Evolutionary conservation across 2,329 filamentous ascomycete species (phyloP).

Genomic region (Botrytis sinoallii): DNA sequence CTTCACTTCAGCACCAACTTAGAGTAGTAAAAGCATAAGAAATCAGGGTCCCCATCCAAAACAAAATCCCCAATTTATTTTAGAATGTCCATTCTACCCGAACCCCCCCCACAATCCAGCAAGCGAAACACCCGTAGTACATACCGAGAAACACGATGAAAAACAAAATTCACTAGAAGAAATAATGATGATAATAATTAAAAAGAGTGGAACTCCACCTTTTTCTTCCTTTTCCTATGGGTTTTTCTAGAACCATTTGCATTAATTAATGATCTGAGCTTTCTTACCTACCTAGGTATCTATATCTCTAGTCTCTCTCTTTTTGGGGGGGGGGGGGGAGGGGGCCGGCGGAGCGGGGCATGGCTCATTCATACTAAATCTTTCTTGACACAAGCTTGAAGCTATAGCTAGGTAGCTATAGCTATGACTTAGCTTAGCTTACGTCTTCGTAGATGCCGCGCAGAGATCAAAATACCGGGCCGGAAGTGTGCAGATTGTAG

Average conservation of each 20-base stretch:
- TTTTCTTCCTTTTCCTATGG: not conserved
- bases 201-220: not conserved
- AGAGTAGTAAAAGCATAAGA: not conserved
- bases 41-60: constrained; percentile 7
- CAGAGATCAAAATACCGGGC: not conserved
- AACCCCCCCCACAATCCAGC: not conserved
- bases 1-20: not conserved
- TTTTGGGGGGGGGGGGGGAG: not conserved
- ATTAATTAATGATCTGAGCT: not conserved
- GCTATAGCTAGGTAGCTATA: not conserved
- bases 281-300: not conserved
- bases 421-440: not conserved
- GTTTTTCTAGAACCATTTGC: not conserved
- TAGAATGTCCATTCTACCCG: not conserved
- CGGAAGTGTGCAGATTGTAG: not conserved
- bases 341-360: not conserved
- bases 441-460: not conserved
- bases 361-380: not conserved
- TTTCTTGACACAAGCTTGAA: not conserved
- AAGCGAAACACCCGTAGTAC: not conserved
- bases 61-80: not conserved
- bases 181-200: too few species aligned
- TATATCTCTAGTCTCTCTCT: not conserved
- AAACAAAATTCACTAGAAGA: not conserved
- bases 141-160: not conserved